A percentile compares a stretch with the other conserved stretches of the same genome.
Evolutionary conservation across 148 eudicot genomes (phyloP).

Genomic region (Cornus florida): DNA sequence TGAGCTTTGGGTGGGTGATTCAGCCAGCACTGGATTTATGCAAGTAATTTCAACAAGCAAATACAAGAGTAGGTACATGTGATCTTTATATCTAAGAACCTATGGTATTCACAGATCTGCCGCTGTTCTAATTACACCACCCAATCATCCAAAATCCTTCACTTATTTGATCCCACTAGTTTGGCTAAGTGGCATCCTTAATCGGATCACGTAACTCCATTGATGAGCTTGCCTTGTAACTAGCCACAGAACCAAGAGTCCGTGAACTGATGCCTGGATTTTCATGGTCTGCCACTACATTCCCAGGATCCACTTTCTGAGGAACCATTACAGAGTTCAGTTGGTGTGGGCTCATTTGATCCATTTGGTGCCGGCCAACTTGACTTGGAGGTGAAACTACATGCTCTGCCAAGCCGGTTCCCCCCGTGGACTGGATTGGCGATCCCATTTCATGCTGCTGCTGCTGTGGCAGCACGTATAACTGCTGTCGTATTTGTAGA

Average conservation of each 20-base stretch:
- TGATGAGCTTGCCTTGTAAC: not conserved
- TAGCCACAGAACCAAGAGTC: constrained; percentile 1
- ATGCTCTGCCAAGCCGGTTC: constrained; percentile 4
- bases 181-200: not conserved
- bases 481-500: not conserved
- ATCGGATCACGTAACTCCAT: not conserved
- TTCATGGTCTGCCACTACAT: not conserved
- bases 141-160: not conserved
- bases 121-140: not conserved
- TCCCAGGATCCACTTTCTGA: constrained; percentile 1
- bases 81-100: not conserved
- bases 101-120: not conserved
- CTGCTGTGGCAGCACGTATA: not conserved
- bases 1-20: too few species aligned
- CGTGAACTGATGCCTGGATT: not conserved
- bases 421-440: not conserved
- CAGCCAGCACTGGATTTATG: not conserved
- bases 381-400: not conserved
- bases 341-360: constrained; percentile 4
- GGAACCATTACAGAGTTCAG: not conserved
- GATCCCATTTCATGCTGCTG: not conserved
- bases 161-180: constrained; percentile 4
- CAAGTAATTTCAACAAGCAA: not conserved
- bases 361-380: constrained; percentile 1
- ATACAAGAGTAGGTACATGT: not conserved